Percentiles rank a stretch among this genome's conserved stretches.
phyloP scores from a whole-genome alignment of 805 yeast genomes.

The Candida incommunis region DNA sequence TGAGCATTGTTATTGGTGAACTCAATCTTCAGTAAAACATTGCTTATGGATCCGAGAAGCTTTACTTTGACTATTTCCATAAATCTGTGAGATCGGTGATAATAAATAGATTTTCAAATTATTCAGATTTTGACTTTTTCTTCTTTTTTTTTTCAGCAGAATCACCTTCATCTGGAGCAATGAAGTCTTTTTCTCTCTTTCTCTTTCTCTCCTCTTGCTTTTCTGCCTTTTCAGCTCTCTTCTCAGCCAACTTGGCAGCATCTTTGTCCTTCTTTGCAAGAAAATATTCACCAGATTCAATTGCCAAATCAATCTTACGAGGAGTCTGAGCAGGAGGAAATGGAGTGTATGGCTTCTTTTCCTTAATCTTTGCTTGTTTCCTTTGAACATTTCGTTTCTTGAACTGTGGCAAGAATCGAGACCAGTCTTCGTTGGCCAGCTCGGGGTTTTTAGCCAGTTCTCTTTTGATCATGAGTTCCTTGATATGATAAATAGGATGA shows the following conservation, averaged over 20 bases:
- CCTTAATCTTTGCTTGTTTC: slow-evolving; percentile 64
- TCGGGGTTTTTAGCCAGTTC: slow-evolving; percentile 93
- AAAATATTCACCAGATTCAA: slow-evolving; percentile 97
- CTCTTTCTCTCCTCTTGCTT: slow-evolving; percentile 47
- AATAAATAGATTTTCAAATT: neutral
- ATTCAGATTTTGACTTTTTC: neutral
- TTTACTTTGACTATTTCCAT: no score
- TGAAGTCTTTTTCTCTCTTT: slow-evolving; percentile 65
- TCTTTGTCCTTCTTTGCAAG: slow-evolving; percentile 76
- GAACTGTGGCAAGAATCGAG: slow-evolving; percentile 88
- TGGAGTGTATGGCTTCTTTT: slow-evolving; percentile 80
- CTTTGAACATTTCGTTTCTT: slow-evolving; percentile 94
- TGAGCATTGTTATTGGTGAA: neutral
- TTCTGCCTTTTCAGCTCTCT: slow-evolving; percentile 65
- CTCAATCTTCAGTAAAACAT: no score
- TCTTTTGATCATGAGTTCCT: slow-evolving; percentile 93
- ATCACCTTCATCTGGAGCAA: slow-evolving; percentile 70
- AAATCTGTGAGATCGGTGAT: no score
- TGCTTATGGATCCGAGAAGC: no score
- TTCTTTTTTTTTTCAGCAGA: slow-evolving; percentile 28
- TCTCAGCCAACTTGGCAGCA: slow-evolving; percentile 53
- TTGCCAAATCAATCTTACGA: slow-evolving; percentile 91
- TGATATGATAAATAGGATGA: slow-evolving; percentile 96
- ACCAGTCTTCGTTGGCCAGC: slow-evolving; percentile 92
- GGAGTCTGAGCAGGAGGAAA: slow-evolving; percentile 98